A percentile compares a stretch with the other conserved stretches of the same genome.
phyloP scores from a whole-genome alignment of 805 yeast species.

The Pichia membranifaciens region DNA sequence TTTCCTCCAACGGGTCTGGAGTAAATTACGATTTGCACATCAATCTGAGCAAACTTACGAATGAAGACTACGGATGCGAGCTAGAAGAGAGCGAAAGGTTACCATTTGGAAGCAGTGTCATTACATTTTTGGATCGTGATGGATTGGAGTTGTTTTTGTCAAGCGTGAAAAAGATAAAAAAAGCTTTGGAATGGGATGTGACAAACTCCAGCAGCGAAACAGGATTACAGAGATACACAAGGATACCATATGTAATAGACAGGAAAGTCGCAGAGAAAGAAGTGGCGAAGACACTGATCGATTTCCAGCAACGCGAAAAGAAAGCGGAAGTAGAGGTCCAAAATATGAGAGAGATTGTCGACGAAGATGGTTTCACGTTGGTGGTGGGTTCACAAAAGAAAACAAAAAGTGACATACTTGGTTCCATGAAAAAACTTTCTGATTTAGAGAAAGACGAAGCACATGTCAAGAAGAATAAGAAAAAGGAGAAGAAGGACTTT shows the following conservation, averaged over 20 bases:
- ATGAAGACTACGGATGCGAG: slow-evolving; percentile 38
- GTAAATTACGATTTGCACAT: slow-evolving; percentile 38
- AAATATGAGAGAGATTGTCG: slow-evolving; percentile 58
- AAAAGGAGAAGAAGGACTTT: slow-evolving; percentile 81
- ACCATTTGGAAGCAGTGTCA: slow-evolving; percentile 69
- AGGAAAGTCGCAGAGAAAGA: slow-evolving; percentile 45
- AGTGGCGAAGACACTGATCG: slow-evolving; percentile 56
- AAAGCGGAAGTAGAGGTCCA: slow-evolving; percentile 50
- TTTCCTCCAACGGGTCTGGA: slow-evolving; percentile 11
- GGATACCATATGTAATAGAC: slow-evolving; percentile 36
- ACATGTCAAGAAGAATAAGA: slow-evolving; percentile 49
- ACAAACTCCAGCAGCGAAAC: slow-evolving; percentile 20
- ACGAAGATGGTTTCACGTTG: slow-evolving; percentile 89
- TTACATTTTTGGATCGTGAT: slow-evolving; percentile 68
- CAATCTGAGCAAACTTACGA: slow-evolving; percentile 53
- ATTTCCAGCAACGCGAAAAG: slow-evolving; percentile 67
- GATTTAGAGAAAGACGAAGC: slow-evolving; percentile 31
- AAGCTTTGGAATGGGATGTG: slow-evolving; percentile 35
- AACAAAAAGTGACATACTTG: slow-evolving; percentile 66
- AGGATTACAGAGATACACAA: slow-evolving; percentile 38
- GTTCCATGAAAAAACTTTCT: slow-evolving; percentile 33
- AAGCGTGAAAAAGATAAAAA: slow-evolving; percentile 49
- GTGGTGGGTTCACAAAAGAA: slow-evolving; percentile 86
- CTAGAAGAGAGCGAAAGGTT: slow-evolving; percentile 36
- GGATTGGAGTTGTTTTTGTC: slow-evolving; percentile 59